Evolutionary conservation across 768 basidiomycete genomes (phyloP), one percentile per base, ranked within the genome.

Genomic region (Sutorius australiensis): DNA sequence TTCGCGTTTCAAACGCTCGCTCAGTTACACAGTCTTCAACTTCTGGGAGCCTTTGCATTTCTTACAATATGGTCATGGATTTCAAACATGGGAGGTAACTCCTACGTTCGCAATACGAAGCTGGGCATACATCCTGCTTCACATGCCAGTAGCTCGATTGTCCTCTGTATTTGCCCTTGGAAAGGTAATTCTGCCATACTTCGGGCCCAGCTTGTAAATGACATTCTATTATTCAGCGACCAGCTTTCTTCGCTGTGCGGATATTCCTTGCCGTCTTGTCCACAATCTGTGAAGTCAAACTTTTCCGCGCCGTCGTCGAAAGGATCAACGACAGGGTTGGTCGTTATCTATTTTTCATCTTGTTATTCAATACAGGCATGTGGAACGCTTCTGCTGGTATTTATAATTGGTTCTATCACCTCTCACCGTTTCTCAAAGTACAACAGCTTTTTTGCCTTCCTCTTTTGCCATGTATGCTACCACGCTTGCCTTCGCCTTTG

Each of bases 31-130:
- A 99, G 97, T 97, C 12, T 99, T 86, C 80, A 99, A 99, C 72
- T 99, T 97, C 71, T 98, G 92, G 92, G 97, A 98, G 66, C 97
- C 97, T 17, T 74, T 99, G 14, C 97, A 99, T 72, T 95, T 94
- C 65, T 77, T 97, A 51, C 82, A 86, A 53, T 75, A 84, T 51
- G 92, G 92, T 24, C 77, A 84, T 55, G 97, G 90, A 8, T 98
- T 99, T 70, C 95, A 98, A 72, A 98, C 97, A 0, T 99, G 97
- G 97, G 97, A 99, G 67, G 82, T 91, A 6, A 89, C 94, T 9
- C 94, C 97, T 11, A 73, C 79, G 48, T 97, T 86, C 66, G 84
- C 94, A n/a, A 84, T 99, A 58, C 79, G 97, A 58, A 95, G 92
- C 58, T 98, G 94, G 92, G 83, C 92, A 11, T 98, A 98, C 71